Percentiles rank a stretch among this genome's conserved stretches.
Conservation (phyloP, 2,329 filamentous ascomycete genomes). For the Myriosclerotinia scirpicola region DNA sequence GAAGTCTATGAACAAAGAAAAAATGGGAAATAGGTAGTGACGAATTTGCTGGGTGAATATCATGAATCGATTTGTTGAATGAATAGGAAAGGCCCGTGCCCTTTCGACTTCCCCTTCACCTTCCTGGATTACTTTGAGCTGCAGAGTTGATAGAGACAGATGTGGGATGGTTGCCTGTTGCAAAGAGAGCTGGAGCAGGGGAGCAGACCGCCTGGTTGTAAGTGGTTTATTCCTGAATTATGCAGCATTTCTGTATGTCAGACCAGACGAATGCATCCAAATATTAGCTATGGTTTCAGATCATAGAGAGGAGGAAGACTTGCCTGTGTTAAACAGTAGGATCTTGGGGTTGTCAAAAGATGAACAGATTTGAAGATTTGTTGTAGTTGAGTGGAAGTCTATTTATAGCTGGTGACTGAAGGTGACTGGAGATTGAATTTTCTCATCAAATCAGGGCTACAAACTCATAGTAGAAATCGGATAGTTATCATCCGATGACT, state of each 20-base stretch:
- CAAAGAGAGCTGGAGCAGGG: neutral
- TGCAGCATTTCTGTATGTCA: too few relatives aligned
- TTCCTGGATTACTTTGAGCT: neutral
- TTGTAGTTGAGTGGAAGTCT: neutral
- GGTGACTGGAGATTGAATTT: neutral
- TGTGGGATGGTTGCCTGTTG: neutral
- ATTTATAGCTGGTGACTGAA: neutral
- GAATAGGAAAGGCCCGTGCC: neutral
- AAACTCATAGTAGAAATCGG: neutral
- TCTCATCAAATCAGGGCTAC: neutral
- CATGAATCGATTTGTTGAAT: neutral
- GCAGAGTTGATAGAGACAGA: neutral
- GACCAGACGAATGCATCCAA: neutral
- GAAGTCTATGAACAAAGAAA: neutral
- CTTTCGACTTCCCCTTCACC: constrained; percentile 1
- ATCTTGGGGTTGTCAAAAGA: neutral
- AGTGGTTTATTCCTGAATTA: neutral
- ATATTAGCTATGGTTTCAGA: neutral
- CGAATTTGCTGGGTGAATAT: neutral
- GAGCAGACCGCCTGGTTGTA: neutral
- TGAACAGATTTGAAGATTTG: neutral
- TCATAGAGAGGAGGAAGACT: neutral
- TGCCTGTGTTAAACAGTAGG: neutral
- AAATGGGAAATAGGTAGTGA: neutral
- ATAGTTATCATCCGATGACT: neutral